phyloP scores from a whole-genome alignment of 2,329 filamentous ascomycete species.

The Akanthomyces uredinophilus region DNA sequence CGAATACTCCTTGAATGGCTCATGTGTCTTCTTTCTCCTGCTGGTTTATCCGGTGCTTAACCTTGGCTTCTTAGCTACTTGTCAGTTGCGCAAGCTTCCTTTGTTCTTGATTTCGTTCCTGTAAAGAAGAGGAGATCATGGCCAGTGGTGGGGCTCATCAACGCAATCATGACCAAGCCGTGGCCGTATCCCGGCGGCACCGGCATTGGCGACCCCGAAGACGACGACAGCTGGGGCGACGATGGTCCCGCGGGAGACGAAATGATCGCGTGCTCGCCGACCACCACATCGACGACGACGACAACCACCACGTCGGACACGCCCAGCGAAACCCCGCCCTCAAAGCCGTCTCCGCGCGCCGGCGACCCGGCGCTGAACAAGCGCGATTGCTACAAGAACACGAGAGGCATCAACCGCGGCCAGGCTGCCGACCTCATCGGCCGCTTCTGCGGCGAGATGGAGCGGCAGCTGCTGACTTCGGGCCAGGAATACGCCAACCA shows the following conservation, averaged over 20 bases:
- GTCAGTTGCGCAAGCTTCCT: too few species aligned
- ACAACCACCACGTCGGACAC: not conserved
- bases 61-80: too few species aligned
- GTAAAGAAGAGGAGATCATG: too few species aligned
- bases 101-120: too few species aligned
- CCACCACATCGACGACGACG: not conserved
- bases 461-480: conserved; percentile 1
- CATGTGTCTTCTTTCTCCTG: too few species aligned
- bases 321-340: not conserved
- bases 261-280: not conserved
- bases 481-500: not conserved
- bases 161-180: too few species aligned
- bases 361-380: not conserved
- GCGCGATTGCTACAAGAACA: not conserved
- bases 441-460: not conserved
- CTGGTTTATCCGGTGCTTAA: too few species aligned
- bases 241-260: not conserved
- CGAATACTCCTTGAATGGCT: too few species aligned
- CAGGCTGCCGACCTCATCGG: not conserved
- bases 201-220: not conserved
- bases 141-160: too few species aligned
- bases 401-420: not conserved
- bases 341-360: not conserved
- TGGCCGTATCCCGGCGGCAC: not conserved
- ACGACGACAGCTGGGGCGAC: not conserved